phyloP scores from a whole-genome alignment of 2,329 filamentous ascomycete species.

The Penicillium sp. region DNA sequence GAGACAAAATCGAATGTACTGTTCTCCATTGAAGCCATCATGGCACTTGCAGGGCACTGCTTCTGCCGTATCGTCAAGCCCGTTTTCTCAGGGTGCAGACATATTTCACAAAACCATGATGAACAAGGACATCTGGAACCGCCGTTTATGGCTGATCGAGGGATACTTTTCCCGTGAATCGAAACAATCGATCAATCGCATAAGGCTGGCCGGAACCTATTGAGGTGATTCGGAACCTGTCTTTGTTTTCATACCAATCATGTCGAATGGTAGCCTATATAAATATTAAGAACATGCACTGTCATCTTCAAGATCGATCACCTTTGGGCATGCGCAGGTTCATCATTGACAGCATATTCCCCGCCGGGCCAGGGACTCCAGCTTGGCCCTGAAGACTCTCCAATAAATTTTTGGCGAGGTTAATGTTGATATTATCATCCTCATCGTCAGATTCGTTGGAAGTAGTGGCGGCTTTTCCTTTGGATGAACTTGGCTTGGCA shows the following conservation, averaged over 20 bases:
- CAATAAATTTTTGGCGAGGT: slow-evolving; percentile 83
- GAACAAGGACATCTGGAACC: neutral
- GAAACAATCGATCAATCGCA: neutral
- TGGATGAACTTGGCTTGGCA: slow-evolving; percentile 23
- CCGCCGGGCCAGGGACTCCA: slow-evolving; percentile 79
- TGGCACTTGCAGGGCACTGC: neutral
- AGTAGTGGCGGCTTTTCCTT: slow-evolving; percentile 30
- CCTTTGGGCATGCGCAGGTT: slow-evolving; percentile 78
- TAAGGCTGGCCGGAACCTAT: neutral
- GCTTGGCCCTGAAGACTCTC: slow-evolving; percentile 91
- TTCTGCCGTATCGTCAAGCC: neutral
- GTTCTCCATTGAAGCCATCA: neutral
- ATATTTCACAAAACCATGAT: neutral
- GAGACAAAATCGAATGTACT: neutral
- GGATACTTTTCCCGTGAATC: neutral
- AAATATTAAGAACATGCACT: neutral
- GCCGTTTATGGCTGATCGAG: neutral
- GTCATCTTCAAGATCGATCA: slow-evolving; percentile 46
- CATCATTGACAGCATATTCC: slow-evolving; percentile 85
- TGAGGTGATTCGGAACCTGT: neutral
- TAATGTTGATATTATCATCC: slow-evolving; percentile 76
- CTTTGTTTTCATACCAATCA: neutral
- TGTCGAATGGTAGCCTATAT: neutral
- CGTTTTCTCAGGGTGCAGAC: neutral
- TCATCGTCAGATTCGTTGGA: slow-evolving; percentile 28